A percentile compares a stretch with the other conserved stretches of the same genome.
These are phyloP conservation scores for Pseudonitzschia multiseries DNA, from an alignment of 108 stramenopile genomes.

Conservation along the genomic window DNA sequence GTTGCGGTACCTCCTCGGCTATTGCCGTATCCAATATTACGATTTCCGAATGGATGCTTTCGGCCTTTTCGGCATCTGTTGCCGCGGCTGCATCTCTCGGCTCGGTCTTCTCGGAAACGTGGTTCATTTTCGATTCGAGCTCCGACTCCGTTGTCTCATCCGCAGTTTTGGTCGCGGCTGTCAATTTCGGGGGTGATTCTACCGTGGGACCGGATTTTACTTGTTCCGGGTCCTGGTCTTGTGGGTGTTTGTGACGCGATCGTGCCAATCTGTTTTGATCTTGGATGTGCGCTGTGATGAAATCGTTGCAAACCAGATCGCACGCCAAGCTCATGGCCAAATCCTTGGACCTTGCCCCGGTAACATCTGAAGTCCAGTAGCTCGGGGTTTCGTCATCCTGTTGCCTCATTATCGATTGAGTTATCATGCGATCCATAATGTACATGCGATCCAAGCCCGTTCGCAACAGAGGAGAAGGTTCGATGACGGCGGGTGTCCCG, in stretches of 20 bases:
- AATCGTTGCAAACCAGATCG: conserved; percentile 6
- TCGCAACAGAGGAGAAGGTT: conserved; percentile 22
- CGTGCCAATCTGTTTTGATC: background rate
- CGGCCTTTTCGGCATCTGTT: too few relatives aligned
- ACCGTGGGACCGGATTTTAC: background rate
- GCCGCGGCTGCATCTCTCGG: too few relatives aligned
- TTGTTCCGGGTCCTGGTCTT: background rate
- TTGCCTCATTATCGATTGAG: background rate
- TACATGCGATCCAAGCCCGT: conserved; percentile 35
- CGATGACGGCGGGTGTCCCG: background rate
- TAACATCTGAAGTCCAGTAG: background rate
- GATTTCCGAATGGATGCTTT: too few relatives aligned
- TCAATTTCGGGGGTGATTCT: background rate
- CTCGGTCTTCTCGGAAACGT: too few relatives aligned
- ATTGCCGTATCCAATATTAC: too few relatives aligned
- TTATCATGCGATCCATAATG: conserved; percentile 19
- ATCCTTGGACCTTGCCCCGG: background rate
- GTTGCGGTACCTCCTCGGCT: too few relatives aligned
- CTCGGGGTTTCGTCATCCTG: background rate
- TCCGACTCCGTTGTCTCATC: too few relatives aligned
- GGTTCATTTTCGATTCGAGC: too few relatives aligned
- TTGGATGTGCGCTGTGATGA: conserved; percentile 14
- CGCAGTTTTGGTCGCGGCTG: too few relatives aligned
- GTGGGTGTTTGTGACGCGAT: background rate
- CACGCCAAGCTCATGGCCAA: conserved; percentile 12